Conservation (phyloP, 164 flowering plant species). For the Warburgia ugandensis region DNA sequence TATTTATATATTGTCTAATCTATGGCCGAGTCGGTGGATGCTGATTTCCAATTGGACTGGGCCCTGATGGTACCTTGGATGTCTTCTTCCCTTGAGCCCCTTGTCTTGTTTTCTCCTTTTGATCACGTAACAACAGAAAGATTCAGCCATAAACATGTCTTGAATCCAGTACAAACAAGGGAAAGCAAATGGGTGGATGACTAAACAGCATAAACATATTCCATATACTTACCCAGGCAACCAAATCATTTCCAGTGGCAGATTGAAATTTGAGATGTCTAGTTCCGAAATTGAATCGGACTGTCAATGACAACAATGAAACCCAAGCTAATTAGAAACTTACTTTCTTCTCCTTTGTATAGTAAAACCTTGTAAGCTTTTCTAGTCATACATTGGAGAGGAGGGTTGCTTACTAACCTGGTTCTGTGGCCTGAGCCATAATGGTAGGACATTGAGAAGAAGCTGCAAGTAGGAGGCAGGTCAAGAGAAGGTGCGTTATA, state of each 20-base stretch:
- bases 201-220: too few species aligned
- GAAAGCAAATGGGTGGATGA: too few species aligned
- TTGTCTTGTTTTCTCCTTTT: constrained; percentile 10
- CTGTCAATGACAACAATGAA: not conserved
- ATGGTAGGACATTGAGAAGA: constrained; percentile 3
- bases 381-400: too few species aligned
- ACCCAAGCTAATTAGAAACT: not conserved
- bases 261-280: too few species aligned
- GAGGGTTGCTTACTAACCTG: not conserved
- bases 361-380: too few species aligned
- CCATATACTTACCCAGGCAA: too few species aligned
- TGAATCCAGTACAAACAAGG: not conserved
- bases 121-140: constrained; percentile 6
- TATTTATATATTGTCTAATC: not conserved
- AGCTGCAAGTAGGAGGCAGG: constrained; percentile 6
- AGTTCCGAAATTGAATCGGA: not conserved
- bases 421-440: constrained; percentile 6
- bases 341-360: too few species aligned
- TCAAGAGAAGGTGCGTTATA: not conserved
- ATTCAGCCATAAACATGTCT: constrained; percentile 7
- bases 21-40: constrained; percentile 30
- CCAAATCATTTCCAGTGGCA: too few species aligned
- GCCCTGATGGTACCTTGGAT: constrained; percentile 35
- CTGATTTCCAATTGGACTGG: constrained; percentile 50
- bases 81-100: constrained; percentile 24